Conservation (phyloP, 176 grass and related monocot species). For the Juncus inflexus region DNA sequence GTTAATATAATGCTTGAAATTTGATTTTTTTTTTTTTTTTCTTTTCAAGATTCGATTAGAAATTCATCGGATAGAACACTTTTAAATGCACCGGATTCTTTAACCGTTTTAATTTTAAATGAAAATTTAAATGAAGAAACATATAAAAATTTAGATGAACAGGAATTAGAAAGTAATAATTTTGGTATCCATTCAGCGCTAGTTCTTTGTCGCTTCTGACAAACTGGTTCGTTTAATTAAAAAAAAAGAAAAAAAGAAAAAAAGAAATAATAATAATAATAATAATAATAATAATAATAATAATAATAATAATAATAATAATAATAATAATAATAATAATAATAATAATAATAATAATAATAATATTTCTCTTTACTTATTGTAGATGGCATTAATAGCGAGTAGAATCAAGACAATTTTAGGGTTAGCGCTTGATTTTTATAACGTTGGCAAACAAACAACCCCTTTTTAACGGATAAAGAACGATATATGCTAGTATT, state of each 20-base stretch:
- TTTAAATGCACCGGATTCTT: constrained; percentile 72
- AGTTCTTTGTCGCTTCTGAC: constrained; percentile 87
- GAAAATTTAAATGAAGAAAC: constrained; percentile 32
- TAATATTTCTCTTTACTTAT: constrained; percentile 1
- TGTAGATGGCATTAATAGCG: constrained; percentile 78
- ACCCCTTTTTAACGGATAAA: too few relatives aligned
- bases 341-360: too few relatives aligned
- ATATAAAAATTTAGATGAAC: constrained; percentile 42
- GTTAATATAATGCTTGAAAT: neutral
- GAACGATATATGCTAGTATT: too few relatives aligned
- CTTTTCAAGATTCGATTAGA: constrained; percentile 79
- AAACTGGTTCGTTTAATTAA: constrained; percentile 15
- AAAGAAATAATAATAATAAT: too few relatives aligned
- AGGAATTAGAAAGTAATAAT: constrained; percentile 49
- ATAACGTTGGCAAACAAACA: too few relatives aligned
- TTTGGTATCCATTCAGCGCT: constrained; percentile 86
- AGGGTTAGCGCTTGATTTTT: constrained; percentile 82
- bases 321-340: too few relatives aligned
- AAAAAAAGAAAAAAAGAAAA: too few relatives aligned
- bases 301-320: too few relatives aligned
- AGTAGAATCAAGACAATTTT: constrained; percentile 88
- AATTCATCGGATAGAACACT: constrained; percentile 85
- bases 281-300: too few relatives aligned
- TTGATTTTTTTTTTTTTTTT: constrained; percentile 28
- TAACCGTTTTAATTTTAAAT: constrained; percentile 65